A percentile compares a stretch with the other conserved stretches of the same genome.
phyloP scores from a whole-genome alignment of 306 rosid genomes.

The Morella rubra region DNA sequence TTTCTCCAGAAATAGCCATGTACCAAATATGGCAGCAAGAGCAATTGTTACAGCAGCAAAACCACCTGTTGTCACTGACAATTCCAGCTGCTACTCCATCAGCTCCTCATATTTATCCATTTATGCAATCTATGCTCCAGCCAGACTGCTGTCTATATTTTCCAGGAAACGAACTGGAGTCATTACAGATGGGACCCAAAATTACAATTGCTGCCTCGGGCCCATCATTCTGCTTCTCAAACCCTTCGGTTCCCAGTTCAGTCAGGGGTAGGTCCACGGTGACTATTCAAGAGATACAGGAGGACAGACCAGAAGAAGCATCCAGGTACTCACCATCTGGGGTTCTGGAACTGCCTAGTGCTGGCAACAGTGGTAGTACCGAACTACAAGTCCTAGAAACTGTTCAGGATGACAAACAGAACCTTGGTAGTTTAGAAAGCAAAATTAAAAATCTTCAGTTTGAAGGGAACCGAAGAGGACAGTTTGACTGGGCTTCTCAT shows the following conservation, averaged over 20 bases:
- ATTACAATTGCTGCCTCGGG: conserved; percentile 48
- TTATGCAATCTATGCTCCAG: conserved; percentile 60
- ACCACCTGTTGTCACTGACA: conserved; percentile 49
- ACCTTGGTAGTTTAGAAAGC: conserved; percentile 27
- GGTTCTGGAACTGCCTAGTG: conserved; percentile 28
- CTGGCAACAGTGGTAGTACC: conserved; percentile 25
- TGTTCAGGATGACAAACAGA: conserved; percentile 42
- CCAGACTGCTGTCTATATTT: conserved; percentile 56
- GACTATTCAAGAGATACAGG: conserved; percentile 76
- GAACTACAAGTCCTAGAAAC: conserved; percentile 36
- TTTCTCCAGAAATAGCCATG: conserved; percentile 52
- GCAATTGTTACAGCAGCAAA: conserved; percentile 57
- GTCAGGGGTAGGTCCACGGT: conserved; percentile 55
- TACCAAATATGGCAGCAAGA: conserved; percentile 83
- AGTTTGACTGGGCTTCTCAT: conserved; percentile 41
- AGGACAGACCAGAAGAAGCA: conserved; percentile 54
- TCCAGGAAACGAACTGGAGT: conserved; percentile 49
- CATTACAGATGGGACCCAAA: conserved; percentile 48
- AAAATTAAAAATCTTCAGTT: conserved; percentile 34
- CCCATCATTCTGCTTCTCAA: conserved; percentile 53
- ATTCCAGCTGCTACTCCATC: conserved; percentile 50
- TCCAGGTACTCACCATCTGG: conserved; percentile 18
- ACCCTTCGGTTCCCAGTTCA: conserved; percentile 42
- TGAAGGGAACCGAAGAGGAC: conserved; percentile 34
- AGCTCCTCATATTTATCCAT: conserved; percentile 52